Conservation (phyloP, 164 flowering plant species). For the Magnolia changhungtana region DNA sequence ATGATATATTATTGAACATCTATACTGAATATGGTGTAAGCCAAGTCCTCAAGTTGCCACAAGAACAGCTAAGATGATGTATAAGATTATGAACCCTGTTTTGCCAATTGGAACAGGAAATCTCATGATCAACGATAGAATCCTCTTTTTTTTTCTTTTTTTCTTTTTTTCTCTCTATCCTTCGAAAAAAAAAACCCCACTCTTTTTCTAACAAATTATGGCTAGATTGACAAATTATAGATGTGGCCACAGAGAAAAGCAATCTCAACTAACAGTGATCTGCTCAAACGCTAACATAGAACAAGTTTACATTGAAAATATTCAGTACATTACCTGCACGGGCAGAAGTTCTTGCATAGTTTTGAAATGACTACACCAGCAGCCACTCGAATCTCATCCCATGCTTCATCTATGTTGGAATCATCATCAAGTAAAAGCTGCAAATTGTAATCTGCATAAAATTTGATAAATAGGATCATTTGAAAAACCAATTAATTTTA, state of each 20-base stretch:
- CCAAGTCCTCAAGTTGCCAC: too few relatives aligned
- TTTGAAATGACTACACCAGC: slow-evolving; percentile 13
- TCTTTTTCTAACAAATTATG: too few relatives aligned
- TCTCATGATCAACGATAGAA: too few relatives aligned
- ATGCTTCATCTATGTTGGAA: slow-evolving; percentile 11
- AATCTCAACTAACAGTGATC: not conserved
- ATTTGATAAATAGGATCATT: not conserved
- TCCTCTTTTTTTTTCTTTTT: too few relatives aligned
- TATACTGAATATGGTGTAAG: too few relatives aligned
- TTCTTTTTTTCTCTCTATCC: too few relatives aligned
- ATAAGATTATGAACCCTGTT: too few relatives aligned
- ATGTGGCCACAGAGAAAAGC: not conserved
- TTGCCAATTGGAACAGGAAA: too few relatives aligned
- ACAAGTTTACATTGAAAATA: not conserved
- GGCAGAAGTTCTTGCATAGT: slow-evolving; percentile 18
- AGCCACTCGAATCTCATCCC: slow-evolving; percentile 14
- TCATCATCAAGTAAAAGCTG: slow-evolving; percentile 12
- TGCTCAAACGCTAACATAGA: not conserved
- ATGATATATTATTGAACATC: too few relatives aligned
- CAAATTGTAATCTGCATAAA: slow-evolving; percentile 12
- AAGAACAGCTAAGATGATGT: too few relatives aligned
- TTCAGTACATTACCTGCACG: slow-evolving; percentile 14
- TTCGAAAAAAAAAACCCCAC: too few relatives aligned
- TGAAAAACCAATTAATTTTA: not conserved
- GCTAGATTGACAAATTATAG: not conserved